Percentiles rank a stretch among this genome's conserved stretches.
Conservation (phyloP, 2,329 filamentous ascomycete species). For the Domatiomyces catenatus region DNA sequence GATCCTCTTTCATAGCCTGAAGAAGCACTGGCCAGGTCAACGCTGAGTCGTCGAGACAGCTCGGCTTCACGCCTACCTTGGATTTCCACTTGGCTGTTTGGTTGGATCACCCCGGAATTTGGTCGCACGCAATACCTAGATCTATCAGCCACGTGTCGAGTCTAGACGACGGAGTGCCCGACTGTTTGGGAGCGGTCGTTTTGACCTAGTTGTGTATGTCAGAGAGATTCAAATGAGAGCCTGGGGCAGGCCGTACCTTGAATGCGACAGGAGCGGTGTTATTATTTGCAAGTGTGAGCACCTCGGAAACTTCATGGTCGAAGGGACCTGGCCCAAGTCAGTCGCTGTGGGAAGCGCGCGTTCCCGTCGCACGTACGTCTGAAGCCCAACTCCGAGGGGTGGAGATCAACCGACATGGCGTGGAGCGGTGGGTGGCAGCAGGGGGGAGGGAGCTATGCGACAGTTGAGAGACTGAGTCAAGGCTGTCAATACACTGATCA, state of each 20-base stretch:
- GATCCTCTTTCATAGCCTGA: conserved; percentile 95
- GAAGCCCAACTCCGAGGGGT: conserved; percentile 83
- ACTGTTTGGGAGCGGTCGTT: conserved; percentile 98
- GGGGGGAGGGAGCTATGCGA: conserved; percentile 6
- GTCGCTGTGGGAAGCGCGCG: conserved; percentile 3
- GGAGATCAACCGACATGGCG: conserved; percentile 87
- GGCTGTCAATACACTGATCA: background rate
- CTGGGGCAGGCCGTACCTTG: conserved; percentile 31
- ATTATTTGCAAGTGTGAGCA: conserved; percentile 43
- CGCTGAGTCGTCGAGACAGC: background rate
- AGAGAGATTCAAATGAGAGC: conserved; percentile 8
- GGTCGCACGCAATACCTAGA: conserved; percentile 88
- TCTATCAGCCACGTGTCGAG: conserved; percentile 13
- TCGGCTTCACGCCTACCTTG: conserved; percentile 45
- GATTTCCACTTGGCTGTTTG: conserved; percentile 79
- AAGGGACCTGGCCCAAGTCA: conserved; percentile 40
- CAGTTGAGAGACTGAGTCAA: conserved; percentile 2
- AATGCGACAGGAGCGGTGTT: conserved; percentile 46
- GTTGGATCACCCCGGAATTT: conserved; percentile 90
- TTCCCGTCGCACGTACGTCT: conserved; percentile 44
- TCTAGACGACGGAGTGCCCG: conserved; percentile 20
- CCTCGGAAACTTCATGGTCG: conserved; percentile 48
- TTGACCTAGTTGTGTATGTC: conserved; percentile 54
- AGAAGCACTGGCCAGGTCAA: conserved; percentile 49
- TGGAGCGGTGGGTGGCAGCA: conserved; percentile 2